Evolutionary conservation across 768 basidiomycete genomes (phyloP).

Genomic region (Lactifluus subvellereus): DNA sequence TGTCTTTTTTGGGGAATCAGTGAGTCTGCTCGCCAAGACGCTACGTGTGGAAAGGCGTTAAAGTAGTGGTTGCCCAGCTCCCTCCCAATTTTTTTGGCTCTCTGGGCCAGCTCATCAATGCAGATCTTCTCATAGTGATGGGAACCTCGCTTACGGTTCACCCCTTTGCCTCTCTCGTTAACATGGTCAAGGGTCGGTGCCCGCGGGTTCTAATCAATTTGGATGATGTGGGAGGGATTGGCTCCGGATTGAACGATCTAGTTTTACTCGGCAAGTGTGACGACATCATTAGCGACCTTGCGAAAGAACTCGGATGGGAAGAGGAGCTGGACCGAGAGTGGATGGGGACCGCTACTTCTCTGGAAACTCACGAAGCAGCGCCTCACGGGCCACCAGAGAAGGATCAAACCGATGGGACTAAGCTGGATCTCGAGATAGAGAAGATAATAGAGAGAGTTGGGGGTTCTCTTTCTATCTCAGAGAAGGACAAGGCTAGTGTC

Average conservation of each 20-base stretch:
- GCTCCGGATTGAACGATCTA: conserved; percentile 15
- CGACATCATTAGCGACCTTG: conserved; percentile 21
- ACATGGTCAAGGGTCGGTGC: conserved; percentile 10
- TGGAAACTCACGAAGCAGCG: conserved; percentile 8
- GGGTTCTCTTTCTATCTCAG: conserved; percentile 4
- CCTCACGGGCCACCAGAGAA: not conserved
- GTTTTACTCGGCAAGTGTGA: conserved; percentile 24
- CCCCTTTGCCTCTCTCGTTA: conserved; percentile 21
- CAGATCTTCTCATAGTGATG: conserved; percentile 50
- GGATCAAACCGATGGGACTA: not conserved
- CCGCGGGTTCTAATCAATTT: conserved; percentile 25
- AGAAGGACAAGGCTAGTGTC: not conserved
- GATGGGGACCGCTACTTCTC: conserved; percentile 3
- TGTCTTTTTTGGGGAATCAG: conserved; percentile 84
- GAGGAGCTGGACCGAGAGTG: conserved; percentile 21
- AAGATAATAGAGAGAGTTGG: conserved; percentile 8
- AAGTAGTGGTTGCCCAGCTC: conserved; percentile 42
- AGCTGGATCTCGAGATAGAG: conserved; percentile 12
- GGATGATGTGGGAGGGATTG: conserved; percentile 20
- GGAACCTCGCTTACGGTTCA: conserved; percentile 25
- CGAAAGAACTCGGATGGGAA: conserved; percentile 23
- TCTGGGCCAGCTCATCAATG: conserved; percentile 48
- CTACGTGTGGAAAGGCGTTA: not conserved
- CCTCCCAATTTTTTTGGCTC: conserved; percentile 61
- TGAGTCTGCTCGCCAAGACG: conserved; percentile 32